Evolutionary conservation across 176 grass and related monocot genomes (phyloP).

Genomic region (Ampelocalamus luodianensis): DNA sequence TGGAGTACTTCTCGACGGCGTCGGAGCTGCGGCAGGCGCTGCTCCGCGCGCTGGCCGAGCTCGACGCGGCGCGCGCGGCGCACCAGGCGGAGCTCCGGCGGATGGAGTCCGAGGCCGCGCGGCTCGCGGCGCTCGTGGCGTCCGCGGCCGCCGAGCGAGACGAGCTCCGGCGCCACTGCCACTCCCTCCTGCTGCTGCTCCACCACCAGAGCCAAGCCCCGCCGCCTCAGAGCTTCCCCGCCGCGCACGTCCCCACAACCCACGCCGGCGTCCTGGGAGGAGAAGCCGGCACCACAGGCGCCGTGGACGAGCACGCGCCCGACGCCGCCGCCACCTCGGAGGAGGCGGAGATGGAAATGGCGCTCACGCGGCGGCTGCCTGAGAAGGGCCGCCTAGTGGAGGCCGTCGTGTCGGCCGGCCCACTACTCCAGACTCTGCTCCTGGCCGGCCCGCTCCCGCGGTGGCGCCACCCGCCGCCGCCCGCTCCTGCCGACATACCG

Average conservation of each 20-base stretch:
- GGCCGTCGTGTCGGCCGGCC: conserved; percentile 78
- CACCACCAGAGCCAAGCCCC: conserved; percentile 42
- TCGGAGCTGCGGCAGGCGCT: conserved; percentile 69
- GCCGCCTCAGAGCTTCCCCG: neutral
- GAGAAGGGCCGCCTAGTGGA: conserved; percentile 86
- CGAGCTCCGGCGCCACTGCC: conserved; percentile 76
- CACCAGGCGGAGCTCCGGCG: conserved; percentile 70
- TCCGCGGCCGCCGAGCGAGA: conserved; percentile 78
- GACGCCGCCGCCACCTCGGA: conserved; percentile 18
- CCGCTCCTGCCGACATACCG: conserved; percentile 66
- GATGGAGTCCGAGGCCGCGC: conserved; percentile 71
- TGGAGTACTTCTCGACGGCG: conserved; percentile 32
- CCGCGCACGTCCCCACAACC: neutral
- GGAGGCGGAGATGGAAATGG: conserved; percentile 54
- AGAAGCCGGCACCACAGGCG: neutral
- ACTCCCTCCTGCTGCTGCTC: conserved; percentile 78
- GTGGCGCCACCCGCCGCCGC: conserved; percentile 90
- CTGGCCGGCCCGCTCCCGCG: conserved; percentile 87
- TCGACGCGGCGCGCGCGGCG: conserved; percentile 61
- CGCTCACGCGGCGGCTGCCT: conserved; percentile 62
- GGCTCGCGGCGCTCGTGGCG: conserved; percentile 65
- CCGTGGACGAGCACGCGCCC: conserved; percentile 18
- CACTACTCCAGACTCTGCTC: conserved; percentile 83
- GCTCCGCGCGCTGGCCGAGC: conserved; percentile 62
- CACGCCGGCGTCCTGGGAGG: neutral